Evolutionary conservation across 306 rosid species (phyloP).

Genomic region (Urtica urens): DNA sequence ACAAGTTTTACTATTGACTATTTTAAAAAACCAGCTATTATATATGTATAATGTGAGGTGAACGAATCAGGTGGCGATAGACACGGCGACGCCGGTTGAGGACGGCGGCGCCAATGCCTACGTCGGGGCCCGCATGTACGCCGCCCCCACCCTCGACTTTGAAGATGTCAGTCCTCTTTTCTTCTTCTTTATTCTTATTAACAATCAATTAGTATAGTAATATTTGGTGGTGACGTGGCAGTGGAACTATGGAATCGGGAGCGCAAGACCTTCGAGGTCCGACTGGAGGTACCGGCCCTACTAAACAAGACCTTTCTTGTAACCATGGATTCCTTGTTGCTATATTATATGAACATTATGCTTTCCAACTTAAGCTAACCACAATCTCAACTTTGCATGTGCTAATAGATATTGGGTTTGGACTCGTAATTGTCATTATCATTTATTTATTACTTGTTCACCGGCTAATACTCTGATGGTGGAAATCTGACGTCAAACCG

Average conservation of each 20-base stretch:
- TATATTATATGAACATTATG: no score
- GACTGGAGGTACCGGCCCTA: conserved; percentile 99
- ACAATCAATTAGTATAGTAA: neutral
- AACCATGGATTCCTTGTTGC: no score
- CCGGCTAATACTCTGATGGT: no score
- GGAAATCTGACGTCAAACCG: no score
- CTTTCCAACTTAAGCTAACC: no score
- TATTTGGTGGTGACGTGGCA: conserved; percentile 26
- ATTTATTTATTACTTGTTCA: no score
- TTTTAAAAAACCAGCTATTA: no score
- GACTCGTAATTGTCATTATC: no score
- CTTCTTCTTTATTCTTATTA: neutral
- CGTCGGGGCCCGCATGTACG: conserved; percentile 87
- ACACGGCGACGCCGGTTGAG: conserved; percentile 86
- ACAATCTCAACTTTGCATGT: no score
- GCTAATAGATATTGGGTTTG: no score
- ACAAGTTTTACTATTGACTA: no score
- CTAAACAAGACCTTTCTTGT: conserved; percentile 1
- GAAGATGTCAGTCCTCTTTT: conserved; percentile 63
- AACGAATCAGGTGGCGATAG: conserved; percentile 44
- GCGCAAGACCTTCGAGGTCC: conserved; percentile 74
- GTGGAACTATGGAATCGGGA: conserved; percentile 85
- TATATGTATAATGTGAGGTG: no score
- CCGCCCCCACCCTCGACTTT: conserved; percentile 66
- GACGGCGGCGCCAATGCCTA: conserved; percentile 69